Conservation (phyloP, 2,329 filamentous ascomycete genomes). For the Fusarium aywerte region DNA sequence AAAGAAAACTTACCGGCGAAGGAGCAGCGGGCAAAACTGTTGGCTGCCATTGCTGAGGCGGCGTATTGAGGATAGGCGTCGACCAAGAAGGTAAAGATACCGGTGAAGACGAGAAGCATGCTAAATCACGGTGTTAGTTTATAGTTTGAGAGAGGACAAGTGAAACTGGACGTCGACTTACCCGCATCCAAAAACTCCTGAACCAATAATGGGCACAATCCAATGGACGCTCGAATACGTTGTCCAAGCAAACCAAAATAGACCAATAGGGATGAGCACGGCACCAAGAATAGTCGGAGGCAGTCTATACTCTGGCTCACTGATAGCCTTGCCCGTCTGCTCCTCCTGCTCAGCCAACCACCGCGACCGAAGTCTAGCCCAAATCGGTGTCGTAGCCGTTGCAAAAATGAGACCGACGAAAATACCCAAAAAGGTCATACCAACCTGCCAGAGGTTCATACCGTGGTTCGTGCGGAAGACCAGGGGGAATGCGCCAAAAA, state of each 20-base stretch:
- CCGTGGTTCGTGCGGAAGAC: conserved; percentile 78
- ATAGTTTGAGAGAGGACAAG: fast-evolving
- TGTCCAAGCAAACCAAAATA: conserved; percentile 40
- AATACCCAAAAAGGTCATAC: conserved; percentile 31
- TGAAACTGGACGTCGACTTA: background rate
- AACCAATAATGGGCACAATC: conserved; percentile 33
- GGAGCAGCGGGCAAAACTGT: conserved; percentile 35
- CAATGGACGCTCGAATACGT: conserved; percentile 23
- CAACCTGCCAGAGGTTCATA: conserved; percentile 72
- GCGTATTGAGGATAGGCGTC: conserved; percentile 38
- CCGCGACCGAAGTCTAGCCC: conserved; percentile 15
- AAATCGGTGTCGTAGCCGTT: conserved; percentile 19
- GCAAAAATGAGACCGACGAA: conserved; percentile 15
- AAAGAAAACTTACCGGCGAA: conserved; percentile 18
- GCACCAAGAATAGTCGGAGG: conserved; percentile 25
- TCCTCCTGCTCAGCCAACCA: conserved; percentile 11
- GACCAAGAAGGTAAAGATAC: conserved; percentile 38
- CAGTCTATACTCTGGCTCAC: conserved; percentile 31
- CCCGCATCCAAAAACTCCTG: conserved; percentile 35
- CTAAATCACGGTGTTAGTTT: background rate
- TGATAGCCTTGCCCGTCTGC: conserved; percentile 10
- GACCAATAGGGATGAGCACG: conserved; percentile 20
- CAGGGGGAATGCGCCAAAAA: conserved; percentile 85
- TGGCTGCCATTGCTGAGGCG: conserved; percentile 38
- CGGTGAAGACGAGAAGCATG: conserved; percentile 22